Conservation (phyloP, 306 rosid genomes). For the Citrullus mucosospermus region DNA sequence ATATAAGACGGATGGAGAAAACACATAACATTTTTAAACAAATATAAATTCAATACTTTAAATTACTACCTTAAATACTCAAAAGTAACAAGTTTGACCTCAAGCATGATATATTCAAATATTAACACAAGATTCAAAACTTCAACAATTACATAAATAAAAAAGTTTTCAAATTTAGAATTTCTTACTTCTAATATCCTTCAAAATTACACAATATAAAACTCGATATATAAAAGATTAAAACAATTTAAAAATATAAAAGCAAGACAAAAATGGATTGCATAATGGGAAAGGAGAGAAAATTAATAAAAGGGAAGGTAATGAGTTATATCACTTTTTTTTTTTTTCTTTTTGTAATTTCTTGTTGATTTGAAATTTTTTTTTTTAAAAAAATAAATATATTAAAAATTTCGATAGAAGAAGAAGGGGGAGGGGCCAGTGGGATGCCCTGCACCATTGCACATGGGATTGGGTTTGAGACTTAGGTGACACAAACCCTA, state of each 20-base stretch:
- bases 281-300: not conserved
- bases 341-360: not conserved
- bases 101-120: not conserved
- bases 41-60: not conserved
- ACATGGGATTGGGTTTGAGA: constrained; percentile 81
- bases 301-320: not conserved
- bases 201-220: too few species aligned
- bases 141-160: not conserved
- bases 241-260: too few species aligned
- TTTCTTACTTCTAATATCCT: too few species aligned
- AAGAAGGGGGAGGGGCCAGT: constrained; percentile 17
- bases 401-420: not conserved
- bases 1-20: not conserved
- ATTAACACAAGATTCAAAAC: not conserved
- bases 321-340: not conserved
- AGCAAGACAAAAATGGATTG: too few species aligned
- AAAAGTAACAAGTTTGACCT: not conserved
- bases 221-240: too few species aligned
- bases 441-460: constrained; percentile 84
- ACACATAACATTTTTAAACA: not conserved
- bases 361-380: not conserved
- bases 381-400: not conserved
- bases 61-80: too few species aligned
- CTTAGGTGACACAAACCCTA: constrained; percentile 37
- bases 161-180: too few species aligned